Evolutionary conservation across 2,329 filamentous ascomycete species (phyloP), one percentile per base, ranked within the genome.

Genomic region (Xylaria sp.): DNA sequence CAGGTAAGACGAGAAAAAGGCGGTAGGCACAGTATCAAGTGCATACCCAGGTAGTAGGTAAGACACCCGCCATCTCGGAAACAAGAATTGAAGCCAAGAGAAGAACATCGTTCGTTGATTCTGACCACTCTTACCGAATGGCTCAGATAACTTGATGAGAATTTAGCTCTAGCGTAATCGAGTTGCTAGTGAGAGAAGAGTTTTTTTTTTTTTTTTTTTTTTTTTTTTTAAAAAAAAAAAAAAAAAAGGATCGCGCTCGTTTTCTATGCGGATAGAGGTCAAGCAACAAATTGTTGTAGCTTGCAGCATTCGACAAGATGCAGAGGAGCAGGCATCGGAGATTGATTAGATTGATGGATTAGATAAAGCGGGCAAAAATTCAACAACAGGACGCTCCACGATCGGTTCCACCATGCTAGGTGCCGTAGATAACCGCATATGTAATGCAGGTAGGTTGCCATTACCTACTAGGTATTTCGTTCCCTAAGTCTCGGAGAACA

Each of bases 261-360:
- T 13, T 8, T 10, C 33, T 7, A 12, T 49, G 6, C 9, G 46
- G 13, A 23, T 13, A 23, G 46, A 23, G 2, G 20, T 23, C 20
- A 23, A 9, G 10, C n/a, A 49, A 49, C 23, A 20, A 25, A 49
- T 23, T 23, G 20, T 49, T 49, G 5, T n/a, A 49, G 46, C n/a
- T 23, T 5, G 46, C 13, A 48, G 43, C 6, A 46, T 18, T 15
- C 18, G 18, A n/a, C 41, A 20, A 23, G n/a, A n/a, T 23, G n/a
- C n/a, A 23, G 20, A 49, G 8, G 9, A 49, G n/a, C 39, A n/a
- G 6, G 12, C 23, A 28, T 52, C 49, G 63, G 68, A 72, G 72
- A 73, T 75, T 76, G 72, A 71, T 72, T 71, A 72, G 70, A 72
- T 72, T 62, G 75, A 76, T 75, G 75, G 75, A 76, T 77, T 71